Evolutionary conservation across 2,329 filamentous ascomycete species (phyloP).

Genomic region (Diaporthe sp.): DNA sequence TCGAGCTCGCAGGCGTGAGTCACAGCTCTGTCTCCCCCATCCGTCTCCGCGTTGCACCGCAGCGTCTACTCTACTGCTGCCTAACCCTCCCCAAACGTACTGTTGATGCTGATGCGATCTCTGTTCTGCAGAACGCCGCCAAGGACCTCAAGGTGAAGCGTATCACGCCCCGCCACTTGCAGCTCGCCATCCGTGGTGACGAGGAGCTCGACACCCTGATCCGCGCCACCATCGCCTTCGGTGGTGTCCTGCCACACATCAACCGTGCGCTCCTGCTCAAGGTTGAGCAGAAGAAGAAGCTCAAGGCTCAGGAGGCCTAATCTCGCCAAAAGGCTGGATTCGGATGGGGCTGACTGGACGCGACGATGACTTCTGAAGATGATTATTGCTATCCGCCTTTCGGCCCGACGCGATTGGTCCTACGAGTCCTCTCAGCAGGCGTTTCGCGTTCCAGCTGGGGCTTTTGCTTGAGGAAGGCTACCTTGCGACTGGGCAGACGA

Average conservation of each 20-base stretch:
- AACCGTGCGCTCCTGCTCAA: constrained; percentile 87
- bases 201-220: constrained; percentile 98
- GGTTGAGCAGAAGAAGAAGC: constrained; percentile 59
- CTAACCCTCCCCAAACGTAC: background rate
- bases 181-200: constrained; percentile 97
- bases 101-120: constrained; percentile 25
- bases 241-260: constrained; percentile 98
- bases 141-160: constrained; percentile 99
- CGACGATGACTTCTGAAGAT: constrained; percentile 22
- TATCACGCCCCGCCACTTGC: constrained; percentile 97
- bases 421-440: background rate
- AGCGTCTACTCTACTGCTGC: constrained; percentile 24
- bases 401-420: constrained; percentile 5
- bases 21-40: constrained; percentile 39
- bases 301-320: constrained; percentile 54
- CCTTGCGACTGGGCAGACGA: background rate
- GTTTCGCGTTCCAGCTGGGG: background rate
- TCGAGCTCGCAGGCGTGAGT: constrained; percentile 92
- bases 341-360: background rate
- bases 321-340: background rate
- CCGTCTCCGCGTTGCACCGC: constrained; percentile 8
- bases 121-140: constrained; percentile 80
- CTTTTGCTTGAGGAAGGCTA: background rate
- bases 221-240: constrained; percentile 96
- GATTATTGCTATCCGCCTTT: constrained; percentile 11